Evolutionary conservation across 2,329 filamentous ascomycete genomes (phyloP), one percentile per base, ranked within the genome.

Genomic region (Berkeleyomyces rouxiae): DNA sequence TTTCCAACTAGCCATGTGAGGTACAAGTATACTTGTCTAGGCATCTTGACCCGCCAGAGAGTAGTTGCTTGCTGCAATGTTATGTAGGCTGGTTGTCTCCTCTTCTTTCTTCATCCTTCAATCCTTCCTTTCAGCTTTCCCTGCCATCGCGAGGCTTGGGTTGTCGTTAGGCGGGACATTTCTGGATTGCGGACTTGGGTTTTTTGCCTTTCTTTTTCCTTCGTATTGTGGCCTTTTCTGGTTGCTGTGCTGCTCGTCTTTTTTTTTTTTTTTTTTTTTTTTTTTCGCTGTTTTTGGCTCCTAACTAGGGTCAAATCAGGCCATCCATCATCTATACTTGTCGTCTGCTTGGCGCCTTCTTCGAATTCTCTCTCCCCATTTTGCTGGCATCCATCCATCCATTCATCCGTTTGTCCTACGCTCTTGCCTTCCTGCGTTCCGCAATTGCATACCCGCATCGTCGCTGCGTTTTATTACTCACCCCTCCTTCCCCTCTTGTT

Each of bases 21-120:
- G 23, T 23, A 23, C 51, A 55, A 39, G 33, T 55, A 55, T 31
- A 55, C 51, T 55, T 55, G 51, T 39, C 33, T n/a, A 55, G 6
- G 33, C 11, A 46, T n/a, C 16, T n/a, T n/a, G 51, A 31, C 51
- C n/a, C 16, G 43, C 43, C 2, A 37, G 33, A 55, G 51, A 39
- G 51, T 10, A 55, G n/a, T 37, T 39, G 36, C 33, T 36, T 39
- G 7, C 51, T 55, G 51, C 43, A 46, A 46, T 11, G 16, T 46
- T 7, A 46, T 46, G 51, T 39, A 53, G 31, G 16, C 33, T 16
- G 51, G 33, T 31, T 16, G 33, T 51, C n/a, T 51, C 36, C 23
- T 51, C 49, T 51, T 51, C 47, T 51, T 51, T 51, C 47, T 55
- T 55, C 51, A 55, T 55, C 51, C 33, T 55, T 55, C 33, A 11